A percentile compares a stretch with the other conserved stretches of the same genome.
Evolutionary conservation across 2,329 filamentous ascomycete species (phyloP).

Genomic region (Calonectria pseudoturangicola): DNA sequence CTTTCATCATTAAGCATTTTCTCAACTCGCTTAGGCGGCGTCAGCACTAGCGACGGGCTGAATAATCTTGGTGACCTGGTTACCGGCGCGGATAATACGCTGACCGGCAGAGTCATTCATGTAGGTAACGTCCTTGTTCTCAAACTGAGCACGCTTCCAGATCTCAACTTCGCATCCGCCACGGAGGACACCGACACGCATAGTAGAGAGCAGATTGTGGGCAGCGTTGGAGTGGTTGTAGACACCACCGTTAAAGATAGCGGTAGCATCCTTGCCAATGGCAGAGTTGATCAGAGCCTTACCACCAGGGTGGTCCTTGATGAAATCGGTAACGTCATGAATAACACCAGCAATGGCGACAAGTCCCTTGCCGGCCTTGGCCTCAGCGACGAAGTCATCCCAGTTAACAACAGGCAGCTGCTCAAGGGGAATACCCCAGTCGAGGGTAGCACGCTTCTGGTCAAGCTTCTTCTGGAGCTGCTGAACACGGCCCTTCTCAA

Average conservation of each 20-base stretch:
- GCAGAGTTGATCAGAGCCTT: slow-evolving; percentile 89
- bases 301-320: slow-evolving; percentile 93
- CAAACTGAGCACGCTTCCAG: slow-evolving; percentile 90
- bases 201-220: slow-evolving; percentile 91
- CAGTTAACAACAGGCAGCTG: slow-evolving; percentile 90
- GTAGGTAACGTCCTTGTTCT: slow-evolving; percentile 88
- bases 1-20: slow-evolving; percentile 42
- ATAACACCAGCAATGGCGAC: slow-evolving; percentile 89
- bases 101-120: slow-evolving; percentile 88
- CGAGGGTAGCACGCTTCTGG: slow-evolving; percentile 86
- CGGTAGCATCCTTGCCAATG: slow-evolving; percentile 90
- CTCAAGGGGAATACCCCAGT: slow-evolving; percentile 91
- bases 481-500: slow-evolving; percentile 92
- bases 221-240: slow-evolving; percentile 94
- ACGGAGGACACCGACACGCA: slow-evolving; percentile 90
- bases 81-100: slow-evolving; percentile 89
- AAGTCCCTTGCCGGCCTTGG: slow-evolving; percentile 84
- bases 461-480: slow-evolving; percentile 95
- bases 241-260: slow-evolving; percentile 93
- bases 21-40: slow-evolving; percentile 76
- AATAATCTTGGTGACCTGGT: slow-evolving; percentile 88
- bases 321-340: slow-evolving; percentile 89
- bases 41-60: slow-evolving; percentile 89
- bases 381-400: slow-evolving; percentile 88
- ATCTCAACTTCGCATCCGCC: slow-evolving; percentile 94